These are phyloP conservation scores for Poa pratensis DNA, from an alignment of 176 grass and related monocot species.

Conservation along the genomic window DNA sequence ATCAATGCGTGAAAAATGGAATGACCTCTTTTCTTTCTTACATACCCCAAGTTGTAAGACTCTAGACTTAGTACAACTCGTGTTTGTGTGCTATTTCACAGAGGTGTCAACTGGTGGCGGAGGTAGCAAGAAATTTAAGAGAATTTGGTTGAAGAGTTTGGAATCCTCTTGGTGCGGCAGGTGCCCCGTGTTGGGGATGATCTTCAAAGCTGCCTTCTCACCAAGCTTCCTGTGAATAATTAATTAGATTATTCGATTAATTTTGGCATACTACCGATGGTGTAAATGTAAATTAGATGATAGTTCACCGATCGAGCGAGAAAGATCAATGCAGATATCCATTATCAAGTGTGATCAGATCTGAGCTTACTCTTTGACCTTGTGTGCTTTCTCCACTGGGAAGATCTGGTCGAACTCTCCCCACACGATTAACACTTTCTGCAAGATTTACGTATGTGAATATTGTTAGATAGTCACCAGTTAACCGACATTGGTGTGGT, in stretches of 20 bases:
- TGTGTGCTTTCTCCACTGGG: slow-evolving; percentile 61
- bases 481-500: not conserved
- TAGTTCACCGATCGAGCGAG: not conserved
- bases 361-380: slow-evolving; percentile 68
- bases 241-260: not conserved
- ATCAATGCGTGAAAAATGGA: not conserved
- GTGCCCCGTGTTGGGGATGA: slow-evolving; percentile 71
- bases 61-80: not conserved
- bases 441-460: not conserved
- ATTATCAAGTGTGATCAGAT: not conserved
- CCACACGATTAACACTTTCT: slow-evolving; percentile 86
- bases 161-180: slow-evolving; percentile 69
- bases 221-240: slow-evolving; percentile 61
- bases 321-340: not conserved
- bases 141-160: slow-evolving; percentile 58
- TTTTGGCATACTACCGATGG: not conserved
- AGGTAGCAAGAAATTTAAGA: slow-evolving; percentile 58
- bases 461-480: not conserved
- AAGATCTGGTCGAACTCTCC: slow-evolving; percentile 90
- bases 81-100: not conserved
- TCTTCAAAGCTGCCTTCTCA: slow-evolving; percentile 64
- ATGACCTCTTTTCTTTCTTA: not conserved
- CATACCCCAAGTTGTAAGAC: not conserved
- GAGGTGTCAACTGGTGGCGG: not conserved
- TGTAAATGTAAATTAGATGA: not conserved